These are phyloP conservation scores for Pseudofabraea citricarpa DNA, from an alignment of 2,329 filamentous ascomycete genomes.

Conservation along the genomic window DNA sequence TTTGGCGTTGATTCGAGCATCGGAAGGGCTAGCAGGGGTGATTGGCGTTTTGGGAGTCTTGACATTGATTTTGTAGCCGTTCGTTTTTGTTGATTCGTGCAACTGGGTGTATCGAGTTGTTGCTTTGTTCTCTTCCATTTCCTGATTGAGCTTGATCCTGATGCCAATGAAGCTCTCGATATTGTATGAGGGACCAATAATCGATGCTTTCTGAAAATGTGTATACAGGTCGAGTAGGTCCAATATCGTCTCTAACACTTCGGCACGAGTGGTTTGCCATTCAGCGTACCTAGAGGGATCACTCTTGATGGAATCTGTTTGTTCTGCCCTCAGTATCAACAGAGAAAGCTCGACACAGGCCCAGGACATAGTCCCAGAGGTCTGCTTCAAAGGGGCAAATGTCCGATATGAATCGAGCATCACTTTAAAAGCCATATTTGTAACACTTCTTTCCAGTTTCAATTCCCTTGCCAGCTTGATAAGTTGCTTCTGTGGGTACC, in stretches of 20 bases:
- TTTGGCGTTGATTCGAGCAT: constrained; percentile 24
- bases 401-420: constrained; percentile 90
- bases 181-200: constrained; percentile 66
- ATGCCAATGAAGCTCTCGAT: constrained; percentile 78
- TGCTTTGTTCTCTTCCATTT: constrained; percentile 59
- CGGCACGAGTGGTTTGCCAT: constrained; percentile 40
- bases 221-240: constrained; percentile 92
- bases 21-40: constrained; percentile 27
- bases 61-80: constrained; percentile 28
- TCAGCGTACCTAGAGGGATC: constrained; percentile 43
- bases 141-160: constrained; percentile 81
- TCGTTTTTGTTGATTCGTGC: constrained; percentile 36
- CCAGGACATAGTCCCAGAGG: constrained; percentile 78
- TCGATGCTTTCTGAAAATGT: constrained; percentile 70
- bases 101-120: constrained; percentile 60
- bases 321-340: constrained; percentile 54
- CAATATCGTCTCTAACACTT: constrained; percentile 72
- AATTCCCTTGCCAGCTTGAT: constrained; percentile 64
- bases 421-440: constrained; percentile 71
- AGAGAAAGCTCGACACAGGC: constrained; percentile 77
- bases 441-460: constrained; percentile 47
- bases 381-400: constrained; percentile 86
- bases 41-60: constrained; percentile 29
- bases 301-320: constrained; percentile 43
- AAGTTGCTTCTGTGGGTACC: constrained; percentile 80